Conservation (phyloP, 2,329 filamentous ascomycete genomes). For the Beauveria bassiana region DNA sequence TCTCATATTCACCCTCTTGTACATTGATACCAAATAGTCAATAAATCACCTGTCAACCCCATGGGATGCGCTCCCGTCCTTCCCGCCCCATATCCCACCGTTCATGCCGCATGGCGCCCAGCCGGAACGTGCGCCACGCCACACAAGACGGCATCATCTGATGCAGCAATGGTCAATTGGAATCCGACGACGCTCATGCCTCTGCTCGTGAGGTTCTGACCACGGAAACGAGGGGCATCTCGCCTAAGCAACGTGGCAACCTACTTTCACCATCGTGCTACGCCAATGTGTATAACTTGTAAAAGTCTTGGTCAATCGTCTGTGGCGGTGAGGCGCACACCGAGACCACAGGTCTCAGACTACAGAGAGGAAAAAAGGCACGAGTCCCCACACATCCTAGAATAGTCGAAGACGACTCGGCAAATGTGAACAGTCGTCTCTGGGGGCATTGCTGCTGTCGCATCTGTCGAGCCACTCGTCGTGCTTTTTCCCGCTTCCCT, state of each 20-base stretch:
- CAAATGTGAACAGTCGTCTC: not conserved
- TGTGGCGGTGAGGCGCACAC: not conserved
- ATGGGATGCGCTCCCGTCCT: constrained; percentile 5
- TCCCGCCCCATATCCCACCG: constrained; percentile 7
- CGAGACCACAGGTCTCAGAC: not conserved
- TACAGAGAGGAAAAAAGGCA: not conserved
- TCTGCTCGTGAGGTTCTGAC: not conserved
- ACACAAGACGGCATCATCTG: not conserved
- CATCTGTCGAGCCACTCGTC: not conserved
- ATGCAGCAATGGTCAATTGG: not conserved
- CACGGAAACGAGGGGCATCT: not conserved
- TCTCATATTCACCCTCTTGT: not conserved
- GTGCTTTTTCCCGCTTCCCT: not conserved
- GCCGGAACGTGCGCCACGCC: constrained; percentile 2
- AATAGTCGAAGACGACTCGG: not conserved
- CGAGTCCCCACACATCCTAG: not conserved
- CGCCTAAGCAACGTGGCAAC: not conserved
- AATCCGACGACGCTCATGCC: not conserved
- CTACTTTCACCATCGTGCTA: not conserved
- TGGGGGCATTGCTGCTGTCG: not conserved
- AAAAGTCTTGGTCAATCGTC: not conserved
- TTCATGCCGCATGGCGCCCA: constrained; percentile 7
- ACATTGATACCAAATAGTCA: not conserved
- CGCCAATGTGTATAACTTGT: not conserved
- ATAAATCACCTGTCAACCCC: not conserved